Evolutionary conservation across 257 asterid genomes (phyloP), one percentile per base, ranked within the genome.

Genomic region (Petrea volubilis): DNA sequence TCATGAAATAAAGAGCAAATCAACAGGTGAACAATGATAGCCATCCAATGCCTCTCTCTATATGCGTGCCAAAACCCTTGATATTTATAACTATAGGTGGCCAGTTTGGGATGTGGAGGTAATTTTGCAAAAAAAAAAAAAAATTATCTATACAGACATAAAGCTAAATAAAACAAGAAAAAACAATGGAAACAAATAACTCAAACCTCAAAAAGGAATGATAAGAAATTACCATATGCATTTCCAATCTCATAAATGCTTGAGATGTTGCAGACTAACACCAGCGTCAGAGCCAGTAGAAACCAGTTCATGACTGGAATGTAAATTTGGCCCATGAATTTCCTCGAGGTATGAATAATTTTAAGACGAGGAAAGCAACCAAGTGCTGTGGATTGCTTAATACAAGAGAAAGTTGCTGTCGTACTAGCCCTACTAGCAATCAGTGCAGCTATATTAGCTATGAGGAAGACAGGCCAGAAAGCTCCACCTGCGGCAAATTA

Each of bases 351-450:
- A 74, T 95, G 99, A 67, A 95, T 77, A 58, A 95, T 90, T 86
- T 95, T 95, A 27, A 95, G 92, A 72, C 98, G 96, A 74, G 99
- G 99, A 76, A 95, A 95, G 80, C 99, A 95, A 59, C 99, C 99
- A 49, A 95, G 96, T 11, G 97, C 94, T 23, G 89, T 83, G 74
- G 99, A 88, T 74, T 95, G 99, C 71, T 95, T 92, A 44, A 95
- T 88, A 79, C 98, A 92, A 41, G 99, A 90, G 83, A 95, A 95
- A 43, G 97, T 90, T 14, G 98, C 98, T 51, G 99, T 90, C 53
- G 97, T 92, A 96, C 88, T 92, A 46, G 98, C 90, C 83, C 98
- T 84, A 85, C 99, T 95, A 75, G 99, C 99, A 75, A 95, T 90
- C 79, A 95, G 74, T 33, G 99, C 99, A 72, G 99, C 99, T 69